Percentiles rank a stretch among this genome's conserved stretches.
Conservation (phyloP, 2,329 filamentous ascomycete species). For the Annulohypoxylon truncatum region DNA sequence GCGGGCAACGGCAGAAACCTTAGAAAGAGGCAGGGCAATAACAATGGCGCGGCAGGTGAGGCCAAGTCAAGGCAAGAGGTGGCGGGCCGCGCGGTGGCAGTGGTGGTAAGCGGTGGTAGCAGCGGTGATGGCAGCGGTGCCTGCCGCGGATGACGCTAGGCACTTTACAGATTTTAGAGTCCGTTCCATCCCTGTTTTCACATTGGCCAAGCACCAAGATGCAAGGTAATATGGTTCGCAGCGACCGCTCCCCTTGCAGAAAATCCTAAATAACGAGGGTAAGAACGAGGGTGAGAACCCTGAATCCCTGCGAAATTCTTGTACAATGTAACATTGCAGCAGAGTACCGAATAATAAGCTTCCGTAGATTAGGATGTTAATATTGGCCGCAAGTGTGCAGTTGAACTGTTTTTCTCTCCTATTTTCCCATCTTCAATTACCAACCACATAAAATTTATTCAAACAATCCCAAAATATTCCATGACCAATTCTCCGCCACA, state of each 20-base stretch:
- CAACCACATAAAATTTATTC: conserved; percentile 1
- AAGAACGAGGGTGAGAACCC: conserved; percentile 2
- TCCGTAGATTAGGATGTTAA: not conserved
- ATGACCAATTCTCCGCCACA: not conserved
- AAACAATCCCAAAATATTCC: not conserved
- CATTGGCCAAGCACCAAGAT: conserved; percentile 34
- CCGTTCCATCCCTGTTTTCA: conserved; percentile 39
- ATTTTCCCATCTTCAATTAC: not conserved
- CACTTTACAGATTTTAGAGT: conserved; percentile 26
- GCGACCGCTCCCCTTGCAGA: conserved; percentile 33
- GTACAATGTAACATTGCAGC: conserved; percentile 15
- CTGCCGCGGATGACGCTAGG: not conserved
- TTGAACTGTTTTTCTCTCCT: conserved; percentile 16
- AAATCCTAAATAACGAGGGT: conserved; percentile 22
- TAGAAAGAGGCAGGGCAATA: not conserved
- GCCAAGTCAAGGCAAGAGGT: conserved; percentile 25
- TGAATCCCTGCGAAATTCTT: conserved; percentile 13
- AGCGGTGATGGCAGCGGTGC: not conserved
- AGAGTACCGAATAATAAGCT: conserved; percentile 21
- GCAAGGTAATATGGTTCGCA: conserved; percentile 14
- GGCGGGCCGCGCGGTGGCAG: conserved; percentile 27
- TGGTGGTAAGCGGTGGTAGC: not conserved
- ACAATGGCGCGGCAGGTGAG: not conserved
- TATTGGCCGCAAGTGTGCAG: conserved; percentile 1
- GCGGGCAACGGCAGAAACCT: not conserved